Percentiles rank a stretch among this genome's conserved stretches.
Conservation (phyloP, 306 rosid genomes). For the Chamaecrista fasciculata region DNA sequence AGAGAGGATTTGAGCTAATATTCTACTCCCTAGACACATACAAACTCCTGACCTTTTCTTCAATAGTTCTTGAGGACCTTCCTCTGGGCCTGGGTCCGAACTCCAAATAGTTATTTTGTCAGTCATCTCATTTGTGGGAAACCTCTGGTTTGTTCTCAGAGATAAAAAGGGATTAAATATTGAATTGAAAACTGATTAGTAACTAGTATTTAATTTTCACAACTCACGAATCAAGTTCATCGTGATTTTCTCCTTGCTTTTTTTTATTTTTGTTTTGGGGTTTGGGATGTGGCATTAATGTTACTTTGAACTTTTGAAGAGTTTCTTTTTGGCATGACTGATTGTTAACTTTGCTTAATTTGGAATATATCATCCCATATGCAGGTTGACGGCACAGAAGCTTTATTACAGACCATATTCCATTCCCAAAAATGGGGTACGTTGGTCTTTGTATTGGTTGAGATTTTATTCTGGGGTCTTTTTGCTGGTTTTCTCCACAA, state of each 20-base stretch:
- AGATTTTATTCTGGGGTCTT: conserved; percentile 67
- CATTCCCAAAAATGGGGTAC: conserved; percentile 77
- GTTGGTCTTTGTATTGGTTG: conserved; percentile 54
- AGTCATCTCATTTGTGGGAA: background rate
- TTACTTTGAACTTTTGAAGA: background rate
- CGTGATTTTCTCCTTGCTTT: background rate
- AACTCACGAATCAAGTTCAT: background rate
- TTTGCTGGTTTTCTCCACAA: conserved; percentile 69
- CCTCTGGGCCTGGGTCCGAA: background rate
- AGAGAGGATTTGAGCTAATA: background rate
- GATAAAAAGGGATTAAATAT: background rate
- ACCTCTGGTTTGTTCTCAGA: background rate
- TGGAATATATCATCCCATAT: conserved; percentile 17
- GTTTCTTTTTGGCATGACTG: conserved; percentile 25
- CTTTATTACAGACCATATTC: conserved; percentile 50
- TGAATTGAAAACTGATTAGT: background rate
- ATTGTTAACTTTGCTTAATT: conserved; percentile 22
- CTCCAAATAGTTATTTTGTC: background rate
- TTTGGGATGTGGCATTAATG: conserved; percentile 1
- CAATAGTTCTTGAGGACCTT: background rate
- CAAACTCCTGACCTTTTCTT: background rate
- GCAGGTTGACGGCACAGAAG: conserved; percentile 70
- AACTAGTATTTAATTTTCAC: background rate
- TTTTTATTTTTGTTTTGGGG: background rate
- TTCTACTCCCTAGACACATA: conserved; percentile 16